Base-by-base conservation (phyloP, 345 rosid genomes). In the Kandelia obovata region DNA sequence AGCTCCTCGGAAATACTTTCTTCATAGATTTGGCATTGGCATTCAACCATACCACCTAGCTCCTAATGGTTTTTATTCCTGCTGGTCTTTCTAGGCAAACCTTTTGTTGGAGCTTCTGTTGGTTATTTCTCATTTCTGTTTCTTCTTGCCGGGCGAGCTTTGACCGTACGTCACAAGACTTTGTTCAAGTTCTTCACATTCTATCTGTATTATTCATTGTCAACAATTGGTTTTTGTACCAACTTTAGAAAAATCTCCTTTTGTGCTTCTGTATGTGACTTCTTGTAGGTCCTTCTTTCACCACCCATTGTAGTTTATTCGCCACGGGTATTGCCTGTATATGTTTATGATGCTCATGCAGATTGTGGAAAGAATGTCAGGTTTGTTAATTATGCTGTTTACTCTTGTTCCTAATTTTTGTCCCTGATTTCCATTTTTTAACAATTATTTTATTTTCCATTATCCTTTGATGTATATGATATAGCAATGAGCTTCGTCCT, bases 231-330 rank as follows among this genome's bases (percentile, higher is more conserved):
- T 64, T 30, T 53, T 39, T 53, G 46, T 31, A 20, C 66, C 58
- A 61, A 58, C 37, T 15, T 57, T 4, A 39, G 9, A 16, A 15
- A 20, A 8, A 31, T 23, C 53, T 5, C 21, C 16, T 39, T 55
- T 62, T 43, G 23, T 9, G 19, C 58, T 63, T 51, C 58, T 34
- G 25, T 15, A 1, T 3, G 5, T 52, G 5, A 67, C 28, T 61
- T 62, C 43, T 62, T 80, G 55, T 77, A 96, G 99, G 99, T 96
- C 77, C 98, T 96, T 80, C 96, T 96, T 70, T 96, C 99, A 53
- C 99, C 98, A 31, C 99, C 99, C 34, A 90, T 96, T 74, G 98
- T 96, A 53, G 99, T 96, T 77, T 96, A 96, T 83, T 96, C 99
- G 59, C 98, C 99, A 47, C 81, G 99, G 78, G 98, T 96, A 56